Conservation (phyloP, 345 rosid species). For the Gossypium stocksii region DNA sequence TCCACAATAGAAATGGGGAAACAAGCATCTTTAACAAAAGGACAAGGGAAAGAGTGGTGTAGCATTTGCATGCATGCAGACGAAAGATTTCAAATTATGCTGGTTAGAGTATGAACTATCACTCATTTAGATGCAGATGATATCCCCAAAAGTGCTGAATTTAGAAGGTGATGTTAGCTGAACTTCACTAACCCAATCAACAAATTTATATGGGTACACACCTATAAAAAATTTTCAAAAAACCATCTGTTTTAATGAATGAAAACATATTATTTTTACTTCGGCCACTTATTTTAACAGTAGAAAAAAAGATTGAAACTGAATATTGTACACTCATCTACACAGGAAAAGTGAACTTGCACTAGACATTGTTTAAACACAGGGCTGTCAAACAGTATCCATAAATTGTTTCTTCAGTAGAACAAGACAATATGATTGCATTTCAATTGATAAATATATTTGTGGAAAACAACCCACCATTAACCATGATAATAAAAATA, state of each 20-base stretch:
- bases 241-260: background rate
- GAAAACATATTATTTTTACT: background rate
- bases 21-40: background rate
- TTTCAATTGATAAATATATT: slow-evolving; percentile 5
- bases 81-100: background rate
- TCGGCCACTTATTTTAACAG: background rate
- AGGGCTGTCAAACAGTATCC: background rate
- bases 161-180: slow-evolving; percentile 1
- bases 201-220: background rate
- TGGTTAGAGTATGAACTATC: background rate
- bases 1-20: slow-evolving; percentile 2
- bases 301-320: background rate
- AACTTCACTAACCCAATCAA: background rate
- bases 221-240: background rate
- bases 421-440: slow-evolving; percentile 1
- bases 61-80: background rate
- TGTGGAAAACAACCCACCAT: slow-evolving; percentile 55
- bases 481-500: slow-evolving; percentile 81
- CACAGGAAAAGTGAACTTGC: background rate
- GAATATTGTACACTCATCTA: background rate
- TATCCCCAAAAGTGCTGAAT: background rate
- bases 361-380: slow-evolving; percentile 2
- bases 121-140: background rate
- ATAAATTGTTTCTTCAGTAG: background rate
- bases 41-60: background rate